Evolutionary conservation across 345 rosid species (phyloP).

Genomic region (Eucalyptus viminalis): DNA sequence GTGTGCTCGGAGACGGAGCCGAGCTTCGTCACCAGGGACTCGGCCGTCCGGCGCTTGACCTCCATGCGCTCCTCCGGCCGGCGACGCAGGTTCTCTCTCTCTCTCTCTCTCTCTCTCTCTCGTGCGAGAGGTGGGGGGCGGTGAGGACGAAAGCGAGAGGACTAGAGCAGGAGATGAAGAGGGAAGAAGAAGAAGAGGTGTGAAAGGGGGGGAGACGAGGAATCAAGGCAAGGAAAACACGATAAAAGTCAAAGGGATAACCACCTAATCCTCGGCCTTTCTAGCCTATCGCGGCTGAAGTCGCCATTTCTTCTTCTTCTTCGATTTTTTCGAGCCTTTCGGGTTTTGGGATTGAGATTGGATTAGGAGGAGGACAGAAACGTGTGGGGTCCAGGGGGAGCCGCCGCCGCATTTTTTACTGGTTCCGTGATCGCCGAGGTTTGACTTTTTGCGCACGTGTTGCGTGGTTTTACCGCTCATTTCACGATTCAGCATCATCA

Average conservation of each 20-base stretch:
- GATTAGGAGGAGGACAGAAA: background rate
- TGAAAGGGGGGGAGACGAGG: background rate
- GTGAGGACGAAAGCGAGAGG: background rate
- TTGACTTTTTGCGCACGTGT: background rate
- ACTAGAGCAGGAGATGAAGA: background rate
- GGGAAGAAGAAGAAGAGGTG: background rate
- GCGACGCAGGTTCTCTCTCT: background rate
- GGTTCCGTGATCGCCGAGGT: background rate
- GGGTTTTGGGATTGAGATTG: background rate
- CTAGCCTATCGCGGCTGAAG: background rate
- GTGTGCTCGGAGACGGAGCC: conserved; percentile 77
- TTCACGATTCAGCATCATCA: background rate
- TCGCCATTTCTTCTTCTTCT: background rate
- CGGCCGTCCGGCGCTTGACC: conserved; percentile 51
- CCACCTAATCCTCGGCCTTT: background rate
- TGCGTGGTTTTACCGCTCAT: background rate
- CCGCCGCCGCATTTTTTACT: background rate
- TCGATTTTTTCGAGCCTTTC: background rate
- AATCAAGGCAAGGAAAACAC: background rate
- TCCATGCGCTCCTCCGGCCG: conserved; percentile 29
- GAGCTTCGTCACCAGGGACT: conserved; percentile 51
- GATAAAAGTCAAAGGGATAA: background rate
- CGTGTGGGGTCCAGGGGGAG: background rate
- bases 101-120: background rate
- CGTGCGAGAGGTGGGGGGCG: background rate